Base-by-base conservation (phyloP, 1,284 basidiomycete species). In the Tilletia walkeri region DNA sequence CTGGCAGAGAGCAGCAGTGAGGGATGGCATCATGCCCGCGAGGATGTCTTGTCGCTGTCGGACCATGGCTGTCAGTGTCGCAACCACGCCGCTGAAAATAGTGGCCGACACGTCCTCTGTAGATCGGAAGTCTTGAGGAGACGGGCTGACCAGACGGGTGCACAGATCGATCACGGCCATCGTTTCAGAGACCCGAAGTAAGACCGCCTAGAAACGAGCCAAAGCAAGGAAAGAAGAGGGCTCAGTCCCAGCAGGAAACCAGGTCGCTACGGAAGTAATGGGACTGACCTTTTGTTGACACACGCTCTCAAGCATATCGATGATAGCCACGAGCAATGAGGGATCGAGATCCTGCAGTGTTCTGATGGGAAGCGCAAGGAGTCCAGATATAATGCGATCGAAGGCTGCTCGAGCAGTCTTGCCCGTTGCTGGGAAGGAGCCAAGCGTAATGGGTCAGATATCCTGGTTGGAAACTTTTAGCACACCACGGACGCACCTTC, bases 1-100 rank as follows among this genome's bases (percentile, higher is more conserved):
- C 9, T 49, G 65, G 10, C 65, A 30, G 41, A 66, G 39, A 5
- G 49, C 24, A 9, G 47, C 47, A 6, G 45, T 66, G 36, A 66
- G 65, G 4, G 41, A 49, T 30, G 65, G 47, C 65, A 66, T 47
- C 6, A 48, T 18, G n/a, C 45, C 45, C 7, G 30, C 65, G 14
- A 66, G 39, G 47, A 66, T 47, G 47, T 66, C 65, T 16, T 18
- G 65, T 34, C 65, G 39, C 20, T 66, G 65, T 4, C 65, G 65
- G 39, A 66, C 47, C 39, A 66, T 18, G 18, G 47, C 47, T 5
- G 65, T 48, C 20, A 66, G 16, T 14, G 65, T 47, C 12, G n/a
- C 20, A 14, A 49, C 47, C 12, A 66, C n/a, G 39, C 24, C 65
- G 36, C 24, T 24, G 41, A 18, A 66, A 24, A 66, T 45, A 39